Evolutionary conservation across 2,329 filamentous ascomycete species (phyloP).

Genomic region (Leptographium procerum): DNA sequence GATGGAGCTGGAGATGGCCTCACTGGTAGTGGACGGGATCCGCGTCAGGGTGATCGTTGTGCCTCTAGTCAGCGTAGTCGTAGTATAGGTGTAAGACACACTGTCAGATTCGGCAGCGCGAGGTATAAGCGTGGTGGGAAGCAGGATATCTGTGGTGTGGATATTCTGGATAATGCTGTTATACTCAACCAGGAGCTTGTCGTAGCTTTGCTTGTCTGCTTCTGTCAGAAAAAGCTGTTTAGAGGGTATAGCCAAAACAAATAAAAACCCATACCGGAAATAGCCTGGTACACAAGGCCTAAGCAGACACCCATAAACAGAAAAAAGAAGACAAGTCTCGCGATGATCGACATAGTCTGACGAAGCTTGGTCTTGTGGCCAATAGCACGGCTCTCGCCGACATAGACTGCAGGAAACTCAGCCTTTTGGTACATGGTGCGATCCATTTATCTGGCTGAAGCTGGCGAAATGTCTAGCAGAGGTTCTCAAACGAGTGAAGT

Average conservation of each 20-base stretch:
- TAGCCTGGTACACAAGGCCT: constrained; percentile 3
- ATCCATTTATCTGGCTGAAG: constrained; percentile 5
- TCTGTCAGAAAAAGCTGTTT: not conserved
- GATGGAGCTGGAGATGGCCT: not conserved
- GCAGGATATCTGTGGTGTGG: constrained; percentile 6
- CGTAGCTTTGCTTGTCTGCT: constrained; percentile 11
- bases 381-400: not conserved
- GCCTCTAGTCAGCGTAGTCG: constrained; percentile 10
- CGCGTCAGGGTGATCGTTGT: constrained; percentile 7
- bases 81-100: constrained; percentile 19
- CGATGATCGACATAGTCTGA: not conserved
- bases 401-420: not conserved
- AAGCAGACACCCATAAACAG: constrained; percentile 3
- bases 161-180: constrained; percentile 5
- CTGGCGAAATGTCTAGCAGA: not conserved
- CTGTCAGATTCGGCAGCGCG: constrained; percentile 1
- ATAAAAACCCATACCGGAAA: not conserved
- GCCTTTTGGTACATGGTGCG: not conserved
- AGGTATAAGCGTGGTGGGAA: constrained; percentile 7
- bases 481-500: not conserved
- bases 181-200: constrained; percentile 9
- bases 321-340: not conserved
- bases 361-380: not conserved
- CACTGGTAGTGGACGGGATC: not conserved
- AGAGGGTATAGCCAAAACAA: not conserved